phyloP scores from a whole-genome alignment of 306 rosid genomes.

The Vigna unguiculata region DNA sequence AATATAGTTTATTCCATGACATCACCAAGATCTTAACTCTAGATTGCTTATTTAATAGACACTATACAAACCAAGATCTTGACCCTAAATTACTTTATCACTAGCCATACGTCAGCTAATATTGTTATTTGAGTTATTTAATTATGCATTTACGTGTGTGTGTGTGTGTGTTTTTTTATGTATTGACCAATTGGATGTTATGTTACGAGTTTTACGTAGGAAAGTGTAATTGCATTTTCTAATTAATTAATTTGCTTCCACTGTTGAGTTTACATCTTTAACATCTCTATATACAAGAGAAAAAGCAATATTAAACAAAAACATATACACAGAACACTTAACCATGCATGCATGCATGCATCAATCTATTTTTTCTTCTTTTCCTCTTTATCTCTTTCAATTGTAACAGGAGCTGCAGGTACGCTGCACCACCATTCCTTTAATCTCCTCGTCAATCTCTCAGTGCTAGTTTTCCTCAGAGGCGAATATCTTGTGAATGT shows the following conservation, averaged over 20 bases:
- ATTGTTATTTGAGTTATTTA: no score
- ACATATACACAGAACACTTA: conserved; percentile 28
- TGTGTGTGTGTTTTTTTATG: no score
- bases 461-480: conserved; percentile 78
- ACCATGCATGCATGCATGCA: not conserved
- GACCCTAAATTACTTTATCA: no score
- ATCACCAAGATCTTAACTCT: no score
- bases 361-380: conserved; percentile 82
- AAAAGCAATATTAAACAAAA: conserved; percentile 29
- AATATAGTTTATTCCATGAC: no score
- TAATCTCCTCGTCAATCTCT: conserved; percentile 76
- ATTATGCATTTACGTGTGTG: no score
- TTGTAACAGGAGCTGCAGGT: conserved; percentile 96
- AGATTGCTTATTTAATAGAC: no score
- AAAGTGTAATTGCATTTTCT: conserved; percentile 31
- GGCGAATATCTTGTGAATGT: conserved; percentile 81
- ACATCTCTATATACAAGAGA: conserved; percentile 20
- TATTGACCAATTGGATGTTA: not conserved
- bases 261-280: conserved; percentile 44
- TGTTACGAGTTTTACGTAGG: not conserved
- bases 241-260: conserved; percentile 36
- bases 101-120: no score
- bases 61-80: no score
- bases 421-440: conserved; percentile 99
- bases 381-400: conserved; percentile 83